Percentiles rank a stretch among this genome's conserved stretches.
These are phyloP conservation scores for Umbelopsis vinacea DNA, from an alignment of 192 early-diverging fungal species.

Conservation along the genomic window DNA sequence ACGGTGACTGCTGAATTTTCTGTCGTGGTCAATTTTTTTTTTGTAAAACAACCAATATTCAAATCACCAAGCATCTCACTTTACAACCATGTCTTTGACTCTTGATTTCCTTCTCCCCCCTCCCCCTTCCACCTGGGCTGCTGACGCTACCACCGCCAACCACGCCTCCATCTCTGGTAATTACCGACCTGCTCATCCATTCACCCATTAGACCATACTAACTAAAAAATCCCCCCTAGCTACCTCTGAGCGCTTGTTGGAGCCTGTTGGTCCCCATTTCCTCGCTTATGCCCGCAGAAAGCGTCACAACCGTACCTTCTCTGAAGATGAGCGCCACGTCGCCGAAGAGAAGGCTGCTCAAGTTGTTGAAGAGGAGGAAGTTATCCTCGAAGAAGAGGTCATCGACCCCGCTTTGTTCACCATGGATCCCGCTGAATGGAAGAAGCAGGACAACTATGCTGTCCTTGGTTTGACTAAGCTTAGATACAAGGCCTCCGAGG, in stretches of 20 bases:
- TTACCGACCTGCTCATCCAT: not conserved
- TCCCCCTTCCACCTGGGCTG: constrained; percentile 70
- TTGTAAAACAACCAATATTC: constrained; percentile 16
- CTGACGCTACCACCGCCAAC: constrained; percentile 44
- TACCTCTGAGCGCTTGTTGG: constrained; percentile 45
- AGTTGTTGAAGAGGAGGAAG: constrained; percentile 53
- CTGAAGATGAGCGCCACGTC: constrained; percentile 58
- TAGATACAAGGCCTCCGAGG: constrained; percentile 87
- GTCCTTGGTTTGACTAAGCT: constrained; percentile 90
- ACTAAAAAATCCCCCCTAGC: too few species aligned
- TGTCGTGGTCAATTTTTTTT: not conserved
- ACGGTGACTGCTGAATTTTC: not conserved
- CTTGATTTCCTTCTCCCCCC: constrained; percentile 73
- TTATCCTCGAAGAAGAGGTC: constrained; percentile 82
- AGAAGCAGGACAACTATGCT: constrained; percentile 96
- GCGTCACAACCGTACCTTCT: constrained; percentile 63
- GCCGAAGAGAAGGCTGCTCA: constrained; percentile 49
- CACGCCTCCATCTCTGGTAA: constrained; percentile 48
- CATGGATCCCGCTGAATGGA: constrained; percentile 94
- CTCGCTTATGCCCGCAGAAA: constrained; percentile 64
- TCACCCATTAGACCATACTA: too few species aligned
- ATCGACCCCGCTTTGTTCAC: constrained; percentile 75
- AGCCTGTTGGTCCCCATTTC: constrained; percentile 63
- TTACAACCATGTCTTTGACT: constrained; percentile 44
- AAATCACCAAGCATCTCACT: not conserved